Base-by-base conservation (phyloP, 495 filamentous ascomycete species). In the Bacidia gigantensis region DNA sequence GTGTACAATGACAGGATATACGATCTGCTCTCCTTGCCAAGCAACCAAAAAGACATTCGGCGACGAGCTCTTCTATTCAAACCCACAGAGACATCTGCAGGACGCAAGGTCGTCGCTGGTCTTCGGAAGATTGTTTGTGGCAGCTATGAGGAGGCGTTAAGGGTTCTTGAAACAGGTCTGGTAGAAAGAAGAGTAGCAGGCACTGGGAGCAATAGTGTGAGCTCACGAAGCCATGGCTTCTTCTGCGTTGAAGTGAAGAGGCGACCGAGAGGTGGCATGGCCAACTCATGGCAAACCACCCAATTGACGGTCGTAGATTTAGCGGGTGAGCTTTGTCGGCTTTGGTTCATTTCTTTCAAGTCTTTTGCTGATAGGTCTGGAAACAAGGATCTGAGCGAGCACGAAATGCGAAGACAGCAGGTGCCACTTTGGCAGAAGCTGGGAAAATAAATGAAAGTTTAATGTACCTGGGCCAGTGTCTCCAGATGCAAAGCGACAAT, bases 1-100 rank as follows among this genome's bases (percentile, higher is more conserved):
- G 92, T 98, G 17, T 96, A 98, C 70, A 97, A 97, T 65, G 92
- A 98, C 65, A 81, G 90, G 11, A 96, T 98, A 49, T 98, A 92
- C 60, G 92, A 98, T 61, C 80, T 98, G 2, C 68, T 98, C 1
- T 82, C 84, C 0, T 72, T 75, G 0, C 63, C 72, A 2, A 66
- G 71, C 22, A 65, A 62, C 38, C 58, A 69, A 43, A 89, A 89
- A 64, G 82, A 88, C 50, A 73, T 73, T 43, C 73, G 83, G 46
- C 74, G 88, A 47, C 77, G 86, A 7, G 81, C 84, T 0, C 68
- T 96, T 22, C 71, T 90, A 0, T 96, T 95, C 75, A 96, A 96
- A 64, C 72, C 77, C 11, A 95, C 89, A 9, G 89, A 95, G 63
- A 69, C 73, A 22, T 88, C 84, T 0, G 83, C 83, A 0, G 88